Evolutionary conservation across 148 eudicot genomes (phyloP).

Genomic region (Limonium bicolor): DNA sequence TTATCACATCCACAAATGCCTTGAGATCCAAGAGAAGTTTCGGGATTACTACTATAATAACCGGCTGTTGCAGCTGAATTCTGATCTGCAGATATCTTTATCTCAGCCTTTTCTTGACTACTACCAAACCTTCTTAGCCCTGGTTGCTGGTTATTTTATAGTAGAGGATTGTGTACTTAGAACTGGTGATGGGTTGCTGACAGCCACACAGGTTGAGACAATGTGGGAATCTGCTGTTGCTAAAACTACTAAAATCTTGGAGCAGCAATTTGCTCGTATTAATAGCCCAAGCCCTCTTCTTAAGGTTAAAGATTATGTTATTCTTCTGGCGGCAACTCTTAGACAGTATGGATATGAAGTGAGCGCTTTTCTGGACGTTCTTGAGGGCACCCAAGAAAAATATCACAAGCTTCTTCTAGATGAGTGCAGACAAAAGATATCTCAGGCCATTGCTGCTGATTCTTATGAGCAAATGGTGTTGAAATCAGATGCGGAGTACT

Average conservation of each 20-base stretch:
- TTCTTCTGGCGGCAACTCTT: conserved; percentile 73
- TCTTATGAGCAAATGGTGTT: conserved; percentile 66
- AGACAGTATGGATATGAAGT: conserved; percentile 76
- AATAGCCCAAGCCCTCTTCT: conserved; percentile 56
- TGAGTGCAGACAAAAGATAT: conserved; percentile 58
- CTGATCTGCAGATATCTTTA: conserved; percentile 70
- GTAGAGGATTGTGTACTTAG: conserved; percentile 88
- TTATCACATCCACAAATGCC: conserved; percentile 66
- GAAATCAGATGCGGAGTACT: conserved; percentile 79
- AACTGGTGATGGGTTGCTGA: conserved; percentile 74
- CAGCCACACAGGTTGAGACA: conserved; percentile 64
- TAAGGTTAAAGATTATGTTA: conserved; percentile 70
- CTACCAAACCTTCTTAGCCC: conserved; percentile 66
- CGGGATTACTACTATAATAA: conserved; percentile 90
- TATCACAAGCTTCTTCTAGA: conserved; percentile 74
- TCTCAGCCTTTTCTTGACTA: conserved; percentile 66
- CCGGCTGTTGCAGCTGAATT: conserved; percentile 66
- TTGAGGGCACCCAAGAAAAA: conserved; percentile 56
- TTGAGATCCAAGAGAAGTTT: conserved; percentile 55
- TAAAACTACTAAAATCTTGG: conserved; percentile 49
- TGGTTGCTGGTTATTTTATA: conserved; percentile 69
- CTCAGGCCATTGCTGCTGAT: conserved; percentile 43
- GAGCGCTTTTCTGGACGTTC: conserved; percentile 37
- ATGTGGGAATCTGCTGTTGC: conserved; percentile 86
- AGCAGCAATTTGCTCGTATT: conserved; percentile 55